Evolutionary conservation across 371 early-diverging fungal genomes (phyloP).

Genomic region (Mycotypha africana): DNA sequence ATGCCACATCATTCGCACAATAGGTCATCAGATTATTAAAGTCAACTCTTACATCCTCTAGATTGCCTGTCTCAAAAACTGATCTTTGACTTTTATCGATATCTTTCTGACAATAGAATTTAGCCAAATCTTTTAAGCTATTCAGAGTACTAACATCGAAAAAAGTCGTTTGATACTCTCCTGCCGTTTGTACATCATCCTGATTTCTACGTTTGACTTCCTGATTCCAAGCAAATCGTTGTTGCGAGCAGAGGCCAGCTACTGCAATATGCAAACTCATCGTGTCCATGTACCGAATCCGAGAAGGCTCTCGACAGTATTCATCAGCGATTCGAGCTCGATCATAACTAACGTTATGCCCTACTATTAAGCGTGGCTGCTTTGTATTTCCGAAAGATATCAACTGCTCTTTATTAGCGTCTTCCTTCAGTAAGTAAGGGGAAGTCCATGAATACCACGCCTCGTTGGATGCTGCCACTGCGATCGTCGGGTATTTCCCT

Average conservation of each 20-base stretch:
- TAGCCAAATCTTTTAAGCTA: constrained; percentile 72
- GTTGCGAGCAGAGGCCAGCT: constrained; percentile 87
- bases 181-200: constrained; percentile 20
- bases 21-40: constrained; percentile 74
- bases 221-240: constrained; percentile 75
- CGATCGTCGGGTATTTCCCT: constrained; percentile 76
- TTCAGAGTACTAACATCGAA: constrained; percentile 77
- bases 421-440: constrained; percentile 53
- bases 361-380: constrained; percentile 63
- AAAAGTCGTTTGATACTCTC: constrained; percentile 26
- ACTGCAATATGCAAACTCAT: constrained; percentile 92
- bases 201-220: constrained; percentile 47
- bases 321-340: constrained; percentile 87
- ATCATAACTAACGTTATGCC: constrained; percentile 93
- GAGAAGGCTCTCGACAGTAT: constrained; percentile 52
- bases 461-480: constrained; percentile 68
- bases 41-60: constrained; percentile 47
- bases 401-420: constrained; percentile 41
- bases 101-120: constrained; percentile 66
- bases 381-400: constrained; percentile 56
- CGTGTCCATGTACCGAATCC: constrained; percentile 80
- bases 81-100: constrained; percentile 77
- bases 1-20: constrained; percentile 86
- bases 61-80: constrained; percentile 57
- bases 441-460: constrained; percentile 95